Conservation (phyloP, 1,284 basidiomycete species). For the Ceratobasidium sp. region DNA sequence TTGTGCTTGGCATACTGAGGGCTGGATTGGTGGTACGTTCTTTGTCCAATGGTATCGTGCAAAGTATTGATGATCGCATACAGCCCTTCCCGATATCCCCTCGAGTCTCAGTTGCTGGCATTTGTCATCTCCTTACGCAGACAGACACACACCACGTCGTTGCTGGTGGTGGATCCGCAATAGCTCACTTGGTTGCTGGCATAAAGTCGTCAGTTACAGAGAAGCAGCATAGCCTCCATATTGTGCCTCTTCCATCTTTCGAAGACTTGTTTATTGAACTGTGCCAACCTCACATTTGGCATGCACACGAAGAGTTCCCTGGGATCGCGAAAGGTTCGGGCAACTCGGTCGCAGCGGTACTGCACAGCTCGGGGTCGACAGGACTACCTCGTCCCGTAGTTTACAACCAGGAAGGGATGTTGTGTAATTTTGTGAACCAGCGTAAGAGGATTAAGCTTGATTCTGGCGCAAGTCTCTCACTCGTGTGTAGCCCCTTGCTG, state of each 20-base stretch:
- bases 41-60: background rate
- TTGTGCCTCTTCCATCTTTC: slow-evolving; percentile 17
- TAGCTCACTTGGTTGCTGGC: slow-evolving; percentile 7
- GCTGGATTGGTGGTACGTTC: slow-evolving; percentile 41
- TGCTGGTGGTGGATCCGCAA: slow-evolving; percentile 31
- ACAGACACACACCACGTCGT: slow-evolving; percentile 33
- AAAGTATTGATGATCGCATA: background rate
- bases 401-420: slow-evolving; percentile 26
- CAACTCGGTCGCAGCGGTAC: slow-evolving; percentile 2
- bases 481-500: slow-evolving; percentile 23
- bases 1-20: slow-evolving; percentile 40
- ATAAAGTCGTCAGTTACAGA: background rate
- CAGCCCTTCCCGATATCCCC: slow-evolving; percentile 42
- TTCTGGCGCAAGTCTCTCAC: background rate
- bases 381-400: slow-evolving; percentile 23
- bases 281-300: background rate
- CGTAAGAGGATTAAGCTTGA: slow-evolving; percentile 15
- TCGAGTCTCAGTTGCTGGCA: slow-evolving; percentile 38
- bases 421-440: slow-evolving; percentile 34
- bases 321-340: background rate
- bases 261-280: slow-evolving; percentile 19
- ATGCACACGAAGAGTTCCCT: slow-evolving; percentile 16
- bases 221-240: background rate
- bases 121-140: slow-evolving; percentile 26
- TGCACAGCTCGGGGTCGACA: slow-evolving; percentile 37